Percentiles rank a stretch among this genome's conserved stretches.
Evolutionary conservation across 371 early-diverging fungal species (phyloP).

Genomic region (Mucor lusitanicus): DNA sequence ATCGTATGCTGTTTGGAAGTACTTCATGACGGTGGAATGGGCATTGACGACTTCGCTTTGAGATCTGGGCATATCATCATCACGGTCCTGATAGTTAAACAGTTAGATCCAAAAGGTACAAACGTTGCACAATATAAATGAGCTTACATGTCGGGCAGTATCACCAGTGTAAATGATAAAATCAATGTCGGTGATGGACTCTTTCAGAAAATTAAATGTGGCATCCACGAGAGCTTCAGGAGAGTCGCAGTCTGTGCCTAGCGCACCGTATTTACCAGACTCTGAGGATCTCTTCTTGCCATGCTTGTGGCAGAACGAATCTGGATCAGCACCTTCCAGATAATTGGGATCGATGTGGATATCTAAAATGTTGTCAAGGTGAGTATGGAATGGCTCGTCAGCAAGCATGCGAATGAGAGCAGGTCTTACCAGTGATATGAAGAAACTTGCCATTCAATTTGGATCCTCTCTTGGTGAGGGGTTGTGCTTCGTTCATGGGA

Average conservation of each 20-base stretch:
- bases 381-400: not conserved
- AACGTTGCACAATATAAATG: constrained; percentile 4
- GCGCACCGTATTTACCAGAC: constrained; percentile 40
- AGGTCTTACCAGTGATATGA: constrained; percentile 43
- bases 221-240: constrained; percentile 37
- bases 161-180: constrained; percentile 58
- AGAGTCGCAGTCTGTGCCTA: constrained; percentile 40
- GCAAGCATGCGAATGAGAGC: not conserved
- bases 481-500: not conserved
- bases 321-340: constrained; percentile 27
- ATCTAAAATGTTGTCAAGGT: constrained; percentile 18
- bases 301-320: constrained; percentile 28
- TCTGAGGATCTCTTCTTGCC: constrained; percentile 9
- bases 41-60: constrained; percentile 27
- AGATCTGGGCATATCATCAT: constrained; percentile 26
- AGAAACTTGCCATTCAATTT: constrained; percentile 38
- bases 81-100: constrained; percentile 32
- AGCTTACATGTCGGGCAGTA: constrained; percentile 45
- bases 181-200: constrained; percentile 33
- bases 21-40: constrained; percentile 33
- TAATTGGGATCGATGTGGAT: constrained; percentile 45
- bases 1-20: constrained; percentile 34
- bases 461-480: constrained; percentile 19
- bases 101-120: not conserved
- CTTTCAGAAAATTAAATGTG: constrained; percentile 41